Base-by-base conservation (phyloP, 1,284 basidiomycete genomes). In the Trametes polyzona region DNA sequence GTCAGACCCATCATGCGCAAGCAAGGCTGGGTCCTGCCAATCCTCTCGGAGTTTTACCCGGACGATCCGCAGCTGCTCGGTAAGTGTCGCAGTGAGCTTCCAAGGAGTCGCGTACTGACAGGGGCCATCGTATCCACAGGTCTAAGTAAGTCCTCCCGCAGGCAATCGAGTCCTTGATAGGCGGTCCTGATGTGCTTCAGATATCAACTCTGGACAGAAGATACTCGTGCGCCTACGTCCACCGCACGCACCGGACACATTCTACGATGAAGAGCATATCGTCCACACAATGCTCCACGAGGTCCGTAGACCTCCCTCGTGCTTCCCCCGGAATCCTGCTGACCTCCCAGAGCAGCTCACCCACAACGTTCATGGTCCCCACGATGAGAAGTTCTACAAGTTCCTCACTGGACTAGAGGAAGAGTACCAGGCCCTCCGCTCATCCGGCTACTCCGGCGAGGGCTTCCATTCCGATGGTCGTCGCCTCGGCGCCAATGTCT, bases 1-100 rank as follows among this genome's bases (percentile, higher is more conserved):
- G 92, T 95, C 42, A 94, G 94, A 71, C 93, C 93, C 3, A 92
- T 96, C 65, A 95, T 95, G 93, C 78, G 84, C 58, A 92, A 88
- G 65, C 87, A 88, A 64, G 75, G 75, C 6, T 95, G 93, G 93
- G 78, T 81, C 30, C 78, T 96, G 8, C 92, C 92, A n/a, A 80
- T 84, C 0, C 82, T 96, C 14, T 80, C 88, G 12, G 94, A 96
- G 71, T 95, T 96, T 78, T 90, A 92, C 64, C 94, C 93, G 0
- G 81, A 86, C 11, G 83, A 85, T 55, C 82, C 86, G 0, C 84
- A 81, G 65, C 75, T 96, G 16, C 74, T 95, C 32, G 93, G 92
- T 88, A 65, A 69, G 86, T 69, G 24, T 44, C n/a, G 30, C 8
- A 17, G 12, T 10, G 16, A 17, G 27, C 26, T 19, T 14, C 14